Conservation (phyloP, 2,329 filamentous ascomycete species). For the Colletotrichum plurivorum region DNA sequence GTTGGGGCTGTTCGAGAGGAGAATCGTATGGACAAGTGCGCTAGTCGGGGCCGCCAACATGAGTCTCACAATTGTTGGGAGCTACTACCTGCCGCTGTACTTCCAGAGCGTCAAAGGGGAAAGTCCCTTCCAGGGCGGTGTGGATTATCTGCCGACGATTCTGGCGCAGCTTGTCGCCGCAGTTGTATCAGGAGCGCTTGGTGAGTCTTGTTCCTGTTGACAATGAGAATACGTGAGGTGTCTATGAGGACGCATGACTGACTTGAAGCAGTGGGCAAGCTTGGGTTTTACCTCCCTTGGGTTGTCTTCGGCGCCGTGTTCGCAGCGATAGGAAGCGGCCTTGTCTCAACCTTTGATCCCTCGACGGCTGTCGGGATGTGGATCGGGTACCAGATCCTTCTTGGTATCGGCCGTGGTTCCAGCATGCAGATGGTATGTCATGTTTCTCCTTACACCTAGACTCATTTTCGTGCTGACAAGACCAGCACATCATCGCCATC, state of each 20-base stretch:
- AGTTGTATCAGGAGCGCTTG: conserved; percentile 50
- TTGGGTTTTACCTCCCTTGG: conserved; percentile 42
- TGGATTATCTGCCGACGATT: conserved; percentile 58
- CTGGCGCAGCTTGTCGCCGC: conserved; percentile 53
- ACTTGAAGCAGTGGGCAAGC: conserved; percentile 46
- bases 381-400: conserved; percentile 64
- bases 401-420: conserved; percentile 60
- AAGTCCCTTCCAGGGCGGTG: conserved; percentile 52
- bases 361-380: conserved; percentile 52
- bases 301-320: conserved; percentile 53
- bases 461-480: conserved; percentile 50
- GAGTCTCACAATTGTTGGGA: conserved; percentile 58
- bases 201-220: conserved; percentile 42
- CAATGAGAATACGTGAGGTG: no score
- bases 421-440: conserved; percentile 57
- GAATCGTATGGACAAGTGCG: conserved; percentile 59
- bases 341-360: conserved; percentile 55
- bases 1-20: conserved; percentile 57
- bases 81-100: conserved; percentile 66
- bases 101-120: conserved; percentile 63
- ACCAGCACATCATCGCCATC: conserved; percentile 46
- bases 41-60: conserved; percentile 59
- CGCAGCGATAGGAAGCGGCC: conserved; percentile 52
- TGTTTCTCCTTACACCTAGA: conserved; percentile 47
- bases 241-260: not conserved